Percentiles rank a stretch among this genome's conserved stretches.
Evolutionary conservation across 2,329 filamentous ascomycete genomes (phyloP).

Genomic region (Penicillium sp.): DNA sequence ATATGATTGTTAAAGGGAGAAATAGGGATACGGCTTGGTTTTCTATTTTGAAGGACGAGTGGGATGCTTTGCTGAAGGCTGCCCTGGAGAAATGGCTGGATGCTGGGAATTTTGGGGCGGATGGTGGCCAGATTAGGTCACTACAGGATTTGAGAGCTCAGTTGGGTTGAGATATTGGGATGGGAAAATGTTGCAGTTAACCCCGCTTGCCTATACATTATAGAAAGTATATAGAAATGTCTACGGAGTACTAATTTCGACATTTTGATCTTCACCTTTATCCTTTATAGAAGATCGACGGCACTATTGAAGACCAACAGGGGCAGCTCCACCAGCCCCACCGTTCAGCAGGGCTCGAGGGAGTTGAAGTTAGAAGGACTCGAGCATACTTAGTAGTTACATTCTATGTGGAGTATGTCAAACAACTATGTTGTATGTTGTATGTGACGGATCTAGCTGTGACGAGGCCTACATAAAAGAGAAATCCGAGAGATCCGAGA

Average conservation of each 20-base stretch:
- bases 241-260: neutral
- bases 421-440: too few relatives aligned
- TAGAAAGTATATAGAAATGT: neutral
- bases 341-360: neutral
- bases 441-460: neutral
- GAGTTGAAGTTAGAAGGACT: neutral
- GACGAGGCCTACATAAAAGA: neutral
- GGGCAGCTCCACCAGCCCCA: neutral
- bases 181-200: neutral
- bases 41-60: conserved; percentile 59
- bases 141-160: conserved; percentile 39
- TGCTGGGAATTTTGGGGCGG: conserved; percentile 54
- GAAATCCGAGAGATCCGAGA: neutral
- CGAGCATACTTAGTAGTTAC: neutral
- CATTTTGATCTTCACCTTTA: neutral
- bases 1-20: conserved; percentile 58
- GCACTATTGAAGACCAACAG: neutral
- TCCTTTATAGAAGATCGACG: neutral
- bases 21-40: conserved; percentile 61
- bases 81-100: conserved; percentile 56
- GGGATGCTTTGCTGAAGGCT: conserved; percentile 55
- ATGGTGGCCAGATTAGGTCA: conserved; percentile 51
- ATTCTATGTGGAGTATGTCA: neutral
- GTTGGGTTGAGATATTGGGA: neutral
- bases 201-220: neutral